These are phyloP conservation scores for Petunia hybrid DNA, from an alignment of 305 asterid species.

Conservation along the genomic window DNA sequence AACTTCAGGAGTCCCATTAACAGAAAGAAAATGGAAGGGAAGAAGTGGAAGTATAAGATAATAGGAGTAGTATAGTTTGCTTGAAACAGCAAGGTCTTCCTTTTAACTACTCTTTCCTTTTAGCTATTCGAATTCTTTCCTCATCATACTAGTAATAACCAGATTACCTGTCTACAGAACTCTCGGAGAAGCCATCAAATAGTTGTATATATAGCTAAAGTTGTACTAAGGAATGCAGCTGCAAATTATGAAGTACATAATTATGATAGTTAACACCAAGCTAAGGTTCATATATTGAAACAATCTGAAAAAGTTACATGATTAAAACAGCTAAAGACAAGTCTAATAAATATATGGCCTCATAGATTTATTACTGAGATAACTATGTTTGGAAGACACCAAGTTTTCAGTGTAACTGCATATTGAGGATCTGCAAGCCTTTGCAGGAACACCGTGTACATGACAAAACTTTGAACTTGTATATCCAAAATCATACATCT, in stretches of 20 bases:
- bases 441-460: background rate
- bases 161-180: slow-evolving; percentile 94
- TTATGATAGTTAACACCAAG: background rate
- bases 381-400: too few species aligned
- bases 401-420: background rate
- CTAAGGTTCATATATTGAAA: background rate
- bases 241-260: slow-evolving; percentile 38
- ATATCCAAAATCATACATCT: background rate
- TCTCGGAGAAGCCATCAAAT: slow-evolving; percentile 82
- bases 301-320: background rate
- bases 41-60: background rate
- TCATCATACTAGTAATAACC: background rate
- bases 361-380: too few species aligned
- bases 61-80: background rate
- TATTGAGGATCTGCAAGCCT: background rate
- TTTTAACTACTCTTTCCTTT: background rate
- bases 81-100: background rate
- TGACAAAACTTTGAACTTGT: background rate
- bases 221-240: slow-evolving; percentile 93
- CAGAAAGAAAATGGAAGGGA: background rate
- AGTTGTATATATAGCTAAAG: slow-evolving; percentile 83
- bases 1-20: background rate
- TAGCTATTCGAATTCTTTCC: background rate
- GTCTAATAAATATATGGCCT: background rate
- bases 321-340: background rate